phyloP scores from a whole-genome alignment of 352 stramenopile species.

The Globisporangium spiculum region DNA sequence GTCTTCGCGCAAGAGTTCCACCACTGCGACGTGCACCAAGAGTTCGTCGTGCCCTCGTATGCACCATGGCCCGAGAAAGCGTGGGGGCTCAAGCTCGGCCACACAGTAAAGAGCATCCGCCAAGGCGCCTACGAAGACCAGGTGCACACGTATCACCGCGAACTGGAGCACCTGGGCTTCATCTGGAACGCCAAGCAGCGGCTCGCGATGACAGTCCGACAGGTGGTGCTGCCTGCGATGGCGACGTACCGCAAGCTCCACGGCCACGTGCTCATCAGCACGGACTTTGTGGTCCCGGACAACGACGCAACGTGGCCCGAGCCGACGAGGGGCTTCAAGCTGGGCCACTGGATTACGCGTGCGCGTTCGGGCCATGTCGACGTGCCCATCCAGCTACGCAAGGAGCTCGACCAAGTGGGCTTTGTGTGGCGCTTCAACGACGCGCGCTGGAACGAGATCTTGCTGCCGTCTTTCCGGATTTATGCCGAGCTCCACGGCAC shows the following conservation, averaged over 20 bases:
- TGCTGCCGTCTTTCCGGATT: slow-evolving; percentile 62
- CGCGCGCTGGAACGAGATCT: slow-evolving; percentile 55
- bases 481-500: slow-evolving; percentile 58
- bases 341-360: slow-evolving; percentile 75
- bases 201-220: slow-evolving; percentile 47
- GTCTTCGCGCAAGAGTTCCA: slow-evolving; percentile 82
- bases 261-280: slow-evolving; percentile 49
- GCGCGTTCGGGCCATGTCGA: slow-evolving; percentile 45
- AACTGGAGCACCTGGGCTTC: slow-evolving; percentile 90
- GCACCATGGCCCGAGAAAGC: slow-evolving; percentile 79
- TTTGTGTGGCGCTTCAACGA: slow-evolving; percentile 79
- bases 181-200: slow-evolving; percentile 86
- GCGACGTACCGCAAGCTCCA: slow-evolving; percentile 44
- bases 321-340: slow-evolving; percentile 50
- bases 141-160: slow-evolving; percentile 59
- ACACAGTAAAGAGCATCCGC: slow-evolving; percentile 91
- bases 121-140: slow-evolving; percentile 76
- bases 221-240: slow-evolving; percentile 59
- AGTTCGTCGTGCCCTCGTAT: slow-evolving; percentile 85
- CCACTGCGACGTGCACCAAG: slow-evolving; percentile 90
- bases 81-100: slow-evolving; percentile 85
- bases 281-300: slow-evolving; percentile 71
- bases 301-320: slow-evolving; percentile 47
- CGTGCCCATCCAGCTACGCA: slow-evolving; percentile 34
- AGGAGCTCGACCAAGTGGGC: slow-evolving; percentile 56